Evolutionary conservation across 2,329 filamentous ascomycete genomes (phyloP), one percentile per base, ranked within the genome.

Genomic region (Cercospora janseana): DNA sequence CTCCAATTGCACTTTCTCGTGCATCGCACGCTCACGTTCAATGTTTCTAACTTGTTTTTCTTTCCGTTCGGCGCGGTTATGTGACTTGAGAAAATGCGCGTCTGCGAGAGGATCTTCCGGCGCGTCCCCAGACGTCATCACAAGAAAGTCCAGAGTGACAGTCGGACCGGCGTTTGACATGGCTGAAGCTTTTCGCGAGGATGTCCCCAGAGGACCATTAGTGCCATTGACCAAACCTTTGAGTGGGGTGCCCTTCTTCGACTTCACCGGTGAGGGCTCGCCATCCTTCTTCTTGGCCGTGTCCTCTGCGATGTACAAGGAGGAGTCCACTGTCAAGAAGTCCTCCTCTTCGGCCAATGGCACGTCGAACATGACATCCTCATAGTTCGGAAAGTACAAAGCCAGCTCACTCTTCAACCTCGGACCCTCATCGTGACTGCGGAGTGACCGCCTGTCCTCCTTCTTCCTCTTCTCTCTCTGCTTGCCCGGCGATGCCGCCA

Each of bases 361-460:
- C 56, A 88, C 85, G 66, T 94, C 88, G 55, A 88, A 90, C 71
- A 97, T 89, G 59, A 96, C 81, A 67, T 95, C 88, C 70, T 96
- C 91, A 70, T 95, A 97, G 64, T 94, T 91, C 45, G 87, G 84
- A 65, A 97, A 96, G 72, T 95, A 97, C 40, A 83, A 80, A 28
- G 90, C 85, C 54, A 97, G 78, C 66, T 96, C 91, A 71, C 90
- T 96, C 77, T 94, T 95, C 72, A 90, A 85, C 60, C 88, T 80
- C 44, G 85, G 85, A 8, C 86, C 87, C 63, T 79, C 80, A 66
- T 95, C 89, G 63, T 94, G 87, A 45, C 89, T 95, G 56, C 92
- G 82, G 67, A 96, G 75, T 66, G 89, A 92, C 63, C 91, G 75
- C 68, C 81, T 86, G 60, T 87, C 84, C 54, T 82, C 61, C 61